phyloP scores from a whole-genome alignment of 805 yeast genomes.

The Candida broadrunensis region DNA sequence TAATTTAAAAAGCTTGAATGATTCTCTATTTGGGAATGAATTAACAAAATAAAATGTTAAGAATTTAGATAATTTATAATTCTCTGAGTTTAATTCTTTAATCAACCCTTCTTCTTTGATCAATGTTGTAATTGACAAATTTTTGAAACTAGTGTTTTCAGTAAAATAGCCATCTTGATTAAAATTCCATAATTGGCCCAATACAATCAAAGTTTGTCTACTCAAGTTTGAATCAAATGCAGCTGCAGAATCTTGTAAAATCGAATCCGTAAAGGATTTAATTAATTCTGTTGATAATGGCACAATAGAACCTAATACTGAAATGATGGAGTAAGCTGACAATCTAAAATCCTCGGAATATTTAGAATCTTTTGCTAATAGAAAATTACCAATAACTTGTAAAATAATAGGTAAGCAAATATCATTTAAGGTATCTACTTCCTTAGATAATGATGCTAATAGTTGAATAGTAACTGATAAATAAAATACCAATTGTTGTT shows the following conservation, averaged over 20 bases:
- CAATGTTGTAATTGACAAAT: constrained; percentile 7
- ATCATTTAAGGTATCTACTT: constrained; percentile 42
- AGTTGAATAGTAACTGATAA: constrained; percentile 68
- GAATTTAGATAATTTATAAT: constrained; percentile 29
- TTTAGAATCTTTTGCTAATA: constrained; percentile 34
- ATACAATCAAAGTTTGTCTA: constrained; percentile 35
- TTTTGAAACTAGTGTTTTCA: constrained; percentile 15
- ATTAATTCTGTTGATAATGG: constrained; percentile 45
- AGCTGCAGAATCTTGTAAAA: constrained; percentile 20
- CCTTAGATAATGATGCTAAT: constrained; percentile 58
- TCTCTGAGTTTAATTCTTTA: constrained; percentile 17
- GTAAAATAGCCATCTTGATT: constrained; percentile 4
- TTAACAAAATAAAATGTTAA: constrained; percentile 26
- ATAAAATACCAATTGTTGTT: constrained; percentile 74
- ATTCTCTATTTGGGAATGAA: constrained; percentile 16
- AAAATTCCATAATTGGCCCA: constrained; percentile 40
- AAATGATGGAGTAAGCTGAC: constrained; percentile 77
- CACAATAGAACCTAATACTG: constrained; percentile 73
- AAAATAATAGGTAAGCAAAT: constrained; percentile 53
- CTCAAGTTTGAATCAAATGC: constrained; percentile 16
- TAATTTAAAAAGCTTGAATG: constrained; percentile 19
- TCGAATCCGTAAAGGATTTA: constrained; percentile 29
- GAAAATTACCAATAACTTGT: constrained; percentile 55
- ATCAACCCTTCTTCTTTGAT: constrained; percentile 6
- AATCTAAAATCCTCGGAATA: constrained; percentile 59